These are phyloP conservation scores for Waltergamsia citrina DNA, from an alignment of 2,329 filamentous ascomycete species.

Conservation along the genomic window DNA sequence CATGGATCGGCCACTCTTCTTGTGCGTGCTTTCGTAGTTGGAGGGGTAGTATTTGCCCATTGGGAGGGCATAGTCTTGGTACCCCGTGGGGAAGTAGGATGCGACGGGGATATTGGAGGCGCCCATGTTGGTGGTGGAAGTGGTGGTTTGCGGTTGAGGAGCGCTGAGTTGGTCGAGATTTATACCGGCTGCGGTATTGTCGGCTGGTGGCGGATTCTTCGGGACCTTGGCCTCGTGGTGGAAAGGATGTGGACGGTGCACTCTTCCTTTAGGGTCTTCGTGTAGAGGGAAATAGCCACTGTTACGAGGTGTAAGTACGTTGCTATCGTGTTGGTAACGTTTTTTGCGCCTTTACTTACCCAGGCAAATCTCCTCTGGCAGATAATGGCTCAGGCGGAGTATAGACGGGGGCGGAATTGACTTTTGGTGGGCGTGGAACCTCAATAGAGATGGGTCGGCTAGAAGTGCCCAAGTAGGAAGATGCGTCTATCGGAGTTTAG, in stretches of 20 bases:
- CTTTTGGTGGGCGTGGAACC: slow-evolving; percentile 26
- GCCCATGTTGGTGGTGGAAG: slow-evolving; percentile 10
- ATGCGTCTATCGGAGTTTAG: no score
- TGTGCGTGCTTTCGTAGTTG: slow-evolving; percentile 40
- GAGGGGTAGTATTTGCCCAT: slow-evolving; percentile 56
- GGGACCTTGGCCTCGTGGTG: slow-evolving; percentile 29
- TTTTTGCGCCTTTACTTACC: slow-evolving; percentile 31
- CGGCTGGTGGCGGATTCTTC: no score
- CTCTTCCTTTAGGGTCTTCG: slow-evolving; percentile 38
- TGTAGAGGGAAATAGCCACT: slow-evolving; percentile 54
- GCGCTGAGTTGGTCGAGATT: neutral
- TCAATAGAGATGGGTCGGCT: slow-evolving; percentile 46
- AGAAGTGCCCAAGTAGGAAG: slow-evolving; percentile 10
- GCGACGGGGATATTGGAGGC: slow-evolving; percentile 33
- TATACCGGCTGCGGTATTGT: no score
- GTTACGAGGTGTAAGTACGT: slow-evolving; percentile 5
- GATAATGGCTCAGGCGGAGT: slow-evolving; percentile 40
- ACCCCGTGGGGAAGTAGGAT: slow-evolving; percentile 40
- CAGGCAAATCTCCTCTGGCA: slow-evolving; percentile 47
- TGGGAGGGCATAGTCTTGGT: slow-evolving; percentile 36
- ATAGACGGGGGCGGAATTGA: slow-evolving; percentile 27
- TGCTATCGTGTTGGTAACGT: neutral
- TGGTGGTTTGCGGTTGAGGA: slow-evolving; percentile 9
- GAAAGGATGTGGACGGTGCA: slow-evolving; percentile 44
- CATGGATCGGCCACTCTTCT: neutral